Conservation (phyloP, 805 yeast genomes). For the Tetrapisispora pingtungensis region DNA sequence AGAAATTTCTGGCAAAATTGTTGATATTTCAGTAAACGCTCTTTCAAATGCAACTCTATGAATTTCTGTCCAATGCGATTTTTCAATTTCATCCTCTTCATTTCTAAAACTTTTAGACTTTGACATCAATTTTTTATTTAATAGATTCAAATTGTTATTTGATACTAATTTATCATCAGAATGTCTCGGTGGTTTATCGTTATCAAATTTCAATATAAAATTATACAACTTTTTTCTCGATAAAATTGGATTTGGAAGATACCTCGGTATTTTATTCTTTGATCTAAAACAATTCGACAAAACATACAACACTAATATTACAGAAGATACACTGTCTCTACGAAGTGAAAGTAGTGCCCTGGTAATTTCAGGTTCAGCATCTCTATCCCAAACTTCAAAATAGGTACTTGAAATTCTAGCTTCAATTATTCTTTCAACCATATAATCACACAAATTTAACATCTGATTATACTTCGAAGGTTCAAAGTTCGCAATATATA, state of each 20-base stretch:
- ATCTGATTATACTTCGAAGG: conserved; percentile 27
- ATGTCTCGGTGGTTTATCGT: not conserved
- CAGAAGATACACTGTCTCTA: conserved; percentile 40
- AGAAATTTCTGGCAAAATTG: conserved; percentile 32
- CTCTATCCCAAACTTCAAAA: conserved; percentile 38
- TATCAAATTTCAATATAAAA: conserved; percentile 29
- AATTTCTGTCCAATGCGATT: conserved; percentile 34
- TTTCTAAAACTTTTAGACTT: not conserved
- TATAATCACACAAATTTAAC: conserved; percentile 30
- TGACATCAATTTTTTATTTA: conserved; percentile 8
- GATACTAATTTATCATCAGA: not conserved
- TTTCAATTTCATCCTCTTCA: not conserved
- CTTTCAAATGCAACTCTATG: conserved; percentile 42
- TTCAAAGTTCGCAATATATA: conserved; percentile 30
- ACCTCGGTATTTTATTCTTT: conserved; percentile 32
- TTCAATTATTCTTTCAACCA: conserved; percentile 37
- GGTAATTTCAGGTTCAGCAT: conserved; percentile 30
- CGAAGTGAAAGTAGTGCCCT: conserved; percentile 34
- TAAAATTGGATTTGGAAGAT: conserved; percentile 36
- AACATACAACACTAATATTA: conserved; percentile 34
- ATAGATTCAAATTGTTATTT: conserved; percentile 1
- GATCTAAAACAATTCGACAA: conserved; percentile 35
- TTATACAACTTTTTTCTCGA: conserved; percentile 37
- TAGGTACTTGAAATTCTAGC: conserved; percentile 41
- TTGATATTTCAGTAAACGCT: conserved; percentile 38